Evolutionary conservation across 805 yeast species (phyloP).

Genomic region (Wickerhamomyces hampshirensis): DNA sequence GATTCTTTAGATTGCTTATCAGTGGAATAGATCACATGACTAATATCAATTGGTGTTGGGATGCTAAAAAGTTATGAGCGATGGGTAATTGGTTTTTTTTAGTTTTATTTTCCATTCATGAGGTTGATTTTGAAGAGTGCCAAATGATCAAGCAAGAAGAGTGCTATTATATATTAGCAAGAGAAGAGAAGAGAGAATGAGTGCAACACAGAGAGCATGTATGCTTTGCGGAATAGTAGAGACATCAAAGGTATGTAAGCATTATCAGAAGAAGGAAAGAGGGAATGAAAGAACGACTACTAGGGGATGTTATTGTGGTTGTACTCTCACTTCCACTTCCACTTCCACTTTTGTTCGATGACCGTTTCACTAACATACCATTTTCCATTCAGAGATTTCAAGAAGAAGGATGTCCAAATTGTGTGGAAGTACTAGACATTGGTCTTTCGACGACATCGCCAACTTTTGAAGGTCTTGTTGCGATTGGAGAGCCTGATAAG

Average conservation of each 20-base stretch:
- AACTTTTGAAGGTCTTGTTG: slow-evolving; percentile 91
- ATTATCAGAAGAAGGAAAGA: no score
- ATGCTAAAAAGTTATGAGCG: no score
- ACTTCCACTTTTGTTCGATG: not conserved
- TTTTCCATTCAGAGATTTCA: slow-evolving; percentile 47
- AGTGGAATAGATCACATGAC: no score
- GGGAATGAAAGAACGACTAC: not conserved
- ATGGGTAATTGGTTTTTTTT: no score
- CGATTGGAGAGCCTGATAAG: slow-evolving; percentile 74
- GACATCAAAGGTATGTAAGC: slow-evolving; percentile 66
- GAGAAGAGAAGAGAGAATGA: slow-evolving; percentile 3
- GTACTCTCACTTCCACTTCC: not conserved
- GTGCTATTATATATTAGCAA: no score
- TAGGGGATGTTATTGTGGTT: not conserved
- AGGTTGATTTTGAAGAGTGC: no score
- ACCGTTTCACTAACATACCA: slow-evolving; percentile 1
- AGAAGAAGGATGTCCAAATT: slow-evolving; percentile 91
- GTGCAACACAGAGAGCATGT: slow-evolving; percentile 63
- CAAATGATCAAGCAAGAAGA: no score
- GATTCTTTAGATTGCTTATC: no score
- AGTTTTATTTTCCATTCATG: no score
- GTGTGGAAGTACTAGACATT: slow-evolving; percentile 82
- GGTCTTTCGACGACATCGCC: slow-evolving; percentile 93
- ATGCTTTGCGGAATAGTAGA: slow-evolving; percentile 95
- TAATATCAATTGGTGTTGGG: no score